phyloP scores from a whole-genome alignment of 108 stramenopile species.

The Pseudonitzschia multiseries region DNA sequence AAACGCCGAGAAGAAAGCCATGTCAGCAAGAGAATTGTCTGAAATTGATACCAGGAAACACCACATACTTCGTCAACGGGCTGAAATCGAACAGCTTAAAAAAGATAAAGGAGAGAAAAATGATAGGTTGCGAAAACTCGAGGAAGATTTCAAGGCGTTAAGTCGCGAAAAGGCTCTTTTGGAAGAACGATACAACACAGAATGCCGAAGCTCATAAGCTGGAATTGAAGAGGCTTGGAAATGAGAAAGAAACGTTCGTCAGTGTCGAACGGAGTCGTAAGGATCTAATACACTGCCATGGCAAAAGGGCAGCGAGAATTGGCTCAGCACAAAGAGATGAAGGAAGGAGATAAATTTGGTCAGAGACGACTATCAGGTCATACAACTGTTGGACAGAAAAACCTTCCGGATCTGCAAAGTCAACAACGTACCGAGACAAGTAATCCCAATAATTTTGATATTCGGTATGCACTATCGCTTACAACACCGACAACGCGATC shows the following conservation, averaged over 20 bases:
- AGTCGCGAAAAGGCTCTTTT: background rate
- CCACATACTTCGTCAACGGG: constrained; percentile 16
- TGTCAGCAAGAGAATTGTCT: background rate
- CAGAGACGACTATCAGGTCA: too few species aligned
- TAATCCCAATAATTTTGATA: too few species aligned
- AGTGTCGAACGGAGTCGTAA: constrained; percentile 10
- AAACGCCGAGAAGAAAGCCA: constrained; percentile 7
- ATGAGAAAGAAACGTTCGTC: background rate
- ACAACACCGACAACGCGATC: too few species aligned
- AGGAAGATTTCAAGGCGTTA: constrained; percentile 5
- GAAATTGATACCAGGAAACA: background rate
- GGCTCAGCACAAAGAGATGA: background rate
- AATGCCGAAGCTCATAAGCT: background rate
- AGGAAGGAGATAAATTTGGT: background rate
- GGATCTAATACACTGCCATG: constrained; percentile 17
- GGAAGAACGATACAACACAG: background rate
- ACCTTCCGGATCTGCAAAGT: too few species aligned
- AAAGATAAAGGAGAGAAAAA: constrained; percentile 13
- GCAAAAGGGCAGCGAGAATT: constrained; percentile 9
- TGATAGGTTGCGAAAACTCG: constrained; percentile 4
- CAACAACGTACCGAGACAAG: too few species aligned
- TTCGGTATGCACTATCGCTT: too few species aligned
- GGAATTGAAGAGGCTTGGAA: background rate
- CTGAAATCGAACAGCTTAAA: constrained; percentile 20
- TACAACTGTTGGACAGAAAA: too few species aligned